phyloP scores from a whole-genome alignment of 1,139 yeast genomes.

The Candida anutae region DNA sequence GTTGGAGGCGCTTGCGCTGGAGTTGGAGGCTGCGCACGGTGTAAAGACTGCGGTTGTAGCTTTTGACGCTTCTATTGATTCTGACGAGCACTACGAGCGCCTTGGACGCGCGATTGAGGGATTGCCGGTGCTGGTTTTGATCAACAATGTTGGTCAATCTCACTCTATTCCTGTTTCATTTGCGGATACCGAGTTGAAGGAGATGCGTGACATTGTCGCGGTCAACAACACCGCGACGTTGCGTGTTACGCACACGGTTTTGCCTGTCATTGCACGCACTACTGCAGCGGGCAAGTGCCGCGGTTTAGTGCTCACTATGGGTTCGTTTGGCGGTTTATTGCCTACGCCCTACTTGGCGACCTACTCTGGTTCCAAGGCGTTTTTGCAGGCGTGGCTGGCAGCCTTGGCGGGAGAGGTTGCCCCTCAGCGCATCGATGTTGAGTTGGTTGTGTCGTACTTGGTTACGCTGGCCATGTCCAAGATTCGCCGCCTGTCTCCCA shows the following conservation, averaged over 20 bases:
- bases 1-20: slow-evolving; percentile 59
- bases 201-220: slow-evolving; percentile 70
- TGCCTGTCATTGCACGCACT: slow-evolving; percentile 59
- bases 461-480: slow-evolving; percentile 97
- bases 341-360: slow-evolving; percentile 92
- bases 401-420: slow-evolving; percentile 85
- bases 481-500: slow-evolving; percentile 62
- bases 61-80: slow-evolving; percentile 66
- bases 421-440: slow-evolving; percentile 69
- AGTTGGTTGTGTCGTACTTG: slow-evolving; percentile 78
- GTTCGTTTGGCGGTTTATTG: slow-evolving; percentile 89
- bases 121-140: slow-evolving; percentile 60
- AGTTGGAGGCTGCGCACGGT: slow-evolving; percentile 50
- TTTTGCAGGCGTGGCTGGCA: slow-evolving; percentile 85
- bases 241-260: slow-evolving; percentile 67
- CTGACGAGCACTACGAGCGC: slow-evolving; percentile 42
- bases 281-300: slow-evolving; percentile 32
- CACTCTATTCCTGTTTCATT: slow-evolving; percentile 95
- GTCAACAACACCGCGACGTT: slow-evolving; percentile 83
- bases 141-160: slow-evolving; percentile 92
- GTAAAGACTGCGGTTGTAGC: slow-evolving; percentile 65
- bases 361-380: slow-evolving; percentile 94
- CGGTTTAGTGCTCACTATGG: slow-evolving; percentile 88
- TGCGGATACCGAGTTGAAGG: slow-evolving; percentile 65
- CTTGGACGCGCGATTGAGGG: slow-evolving; percentile 43